Conservation (phyloP, 805 yeast genomes). For the Saturnispora sekii region DNA sequence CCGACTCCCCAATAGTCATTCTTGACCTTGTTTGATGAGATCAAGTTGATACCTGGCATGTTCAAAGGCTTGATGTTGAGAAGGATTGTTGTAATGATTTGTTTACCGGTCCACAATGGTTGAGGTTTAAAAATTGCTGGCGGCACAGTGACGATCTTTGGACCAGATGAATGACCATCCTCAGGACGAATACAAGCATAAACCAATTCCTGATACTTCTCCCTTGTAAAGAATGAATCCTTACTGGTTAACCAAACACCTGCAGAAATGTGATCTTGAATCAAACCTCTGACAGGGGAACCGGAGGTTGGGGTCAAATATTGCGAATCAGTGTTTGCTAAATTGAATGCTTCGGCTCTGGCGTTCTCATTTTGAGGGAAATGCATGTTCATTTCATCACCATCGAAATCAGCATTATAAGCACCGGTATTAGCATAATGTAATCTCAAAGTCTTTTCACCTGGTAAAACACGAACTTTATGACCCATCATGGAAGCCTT, state of each 20-base stretch:
- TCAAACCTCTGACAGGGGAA: slow-evolving; percentile 94
- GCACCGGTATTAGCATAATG: slow-evolving; percentile 99
- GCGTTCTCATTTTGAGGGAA: slow-evolving; percentile 98
- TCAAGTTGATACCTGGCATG: slow-evolving; percentile 86
- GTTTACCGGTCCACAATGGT: slow-evolving; percentile 97
- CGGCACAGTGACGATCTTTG: slow-evolving; percentile 64
- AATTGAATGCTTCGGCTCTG: slow-evolving; percentile 85
- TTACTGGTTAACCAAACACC: slow-evolving; percentile 97
- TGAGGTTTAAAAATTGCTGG: slow-evolving; percentile 84
- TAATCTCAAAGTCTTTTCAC: slow-evolving; percentile 90
- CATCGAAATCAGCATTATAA: slow-evolving; percentile 97
- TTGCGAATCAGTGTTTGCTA: slow-evolving; percentile 96
- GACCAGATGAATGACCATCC: slow-evolving; percentile 83
- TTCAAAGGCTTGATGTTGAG: slow-evolving; percentile 77
- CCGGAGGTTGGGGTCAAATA: slow-evolving; percentile 98
- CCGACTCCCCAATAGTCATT: slow-evolving; percentile 89
- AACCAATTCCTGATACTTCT: slow-evolving; percentile 84
- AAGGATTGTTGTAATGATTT: slow-evolving; percentile 84
- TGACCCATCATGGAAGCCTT: slow-evolving; percentile 99
- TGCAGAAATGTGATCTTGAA: slow-evolving; percentile 97
- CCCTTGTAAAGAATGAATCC: slow-evolving; percentile 85
- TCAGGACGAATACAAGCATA: slow-evolving; percentile 95
- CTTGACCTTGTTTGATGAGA: slow-evolving; percentile 80
- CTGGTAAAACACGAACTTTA: slow-evolving; percentile 91
- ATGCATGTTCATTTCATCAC: slow-evolving; percentile 99